phyloP scores from a whole-genome alignment of 1,139 yeast genomes.

The Kluyveromyces sp. region DNA sequence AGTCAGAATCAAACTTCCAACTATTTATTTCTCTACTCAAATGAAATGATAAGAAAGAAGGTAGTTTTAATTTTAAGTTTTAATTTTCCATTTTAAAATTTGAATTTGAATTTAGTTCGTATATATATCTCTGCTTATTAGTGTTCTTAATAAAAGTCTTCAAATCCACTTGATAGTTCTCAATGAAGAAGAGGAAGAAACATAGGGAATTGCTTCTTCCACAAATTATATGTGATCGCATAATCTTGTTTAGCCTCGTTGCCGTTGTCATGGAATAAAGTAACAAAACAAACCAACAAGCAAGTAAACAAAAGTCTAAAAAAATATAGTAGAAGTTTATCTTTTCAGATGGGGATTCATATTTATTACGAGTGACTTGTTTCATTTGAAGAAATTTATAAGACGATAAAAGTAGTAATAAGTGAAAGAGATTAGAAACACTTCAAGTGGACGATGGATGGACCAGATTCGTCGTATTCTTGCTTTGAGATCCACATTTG shows the following conservation, averaged over 20 bases:
- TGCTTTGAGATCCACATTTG: constrained; percentile 99
- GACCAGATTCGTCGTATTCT: constrained; percentile 99
- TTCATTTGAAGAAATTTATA: too few species aligned
- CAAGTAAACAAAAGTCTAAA: too few species aligned
- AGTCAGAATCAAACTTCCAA: too few species aligned
- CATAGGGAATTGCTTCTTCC: neutral
- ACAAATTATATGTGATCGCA: too few species aligned
- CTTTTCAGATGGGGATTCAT: too few species aligned
- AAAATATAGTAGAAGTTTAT: too few species aligned
- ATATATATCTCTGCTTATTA: neutral
- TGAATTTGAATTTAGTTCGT: constrained; percentile 2
- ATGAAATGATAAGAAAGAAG: neutral
- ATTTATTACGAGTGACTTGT: too few species aligned
- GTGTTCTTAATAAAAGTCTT: neutral
- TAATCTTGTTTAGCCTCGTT: too few species aligned
- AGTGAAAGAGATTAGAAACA: constrained; percentile 64
- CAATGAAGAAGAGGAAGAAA: neutral
- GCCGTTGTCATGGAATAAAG: too few species aligned
- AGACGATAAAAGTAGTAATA: neutral
- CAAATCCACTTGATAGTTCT: neutral
- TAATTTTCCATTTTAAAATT: neutral
- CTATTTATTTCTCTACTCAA: too few species aligned
- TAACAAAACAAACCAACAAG: too few species aligned
- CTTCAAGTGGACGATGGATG: constrained; percentile 99
- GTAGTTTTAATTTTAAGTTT: neutral